Evolutionary conservation across 345 rosid genomes (phyloP).

Genomic region (Fremontodendron californicum): DNA sequence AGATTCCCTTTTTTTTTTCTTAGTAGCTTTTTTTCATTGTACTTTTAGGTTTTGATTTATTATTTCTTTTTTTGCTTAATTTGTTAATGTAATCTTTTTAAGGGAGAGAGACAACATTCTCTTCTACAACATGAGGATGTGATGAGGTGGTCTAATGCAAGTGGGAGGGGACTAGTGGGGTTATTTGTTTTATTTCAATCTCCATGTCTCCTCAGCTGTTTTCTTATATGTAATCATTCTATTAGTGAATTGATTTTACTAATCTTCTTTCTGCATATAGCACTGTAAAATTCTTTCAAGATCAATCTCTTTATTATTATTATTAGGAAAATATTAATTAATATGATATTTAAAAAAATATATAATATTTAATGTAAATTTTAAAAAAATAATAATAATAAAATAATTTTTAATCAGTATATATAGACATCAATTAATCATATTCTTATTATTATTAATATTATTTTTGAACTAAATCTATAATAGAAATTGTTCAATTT

Average conservation of each 20-base stretch:
- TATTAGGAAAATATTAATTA: too few species aligned
- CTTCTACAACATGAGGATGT: conserved; percentile 18
- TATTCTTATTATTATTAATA: too few species aligned
- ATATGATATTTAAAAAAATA: too few species aligned
- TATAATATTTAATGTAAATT: too few species aligned
- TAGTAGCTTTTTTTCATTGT: too few species aligned
- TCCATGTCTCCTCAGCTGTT: conserved; percentile 42
- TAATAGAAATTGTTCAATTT: neutral
- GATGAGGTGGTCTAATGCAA: conserved; percentile 24
- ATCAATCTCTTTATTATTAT: neutral
- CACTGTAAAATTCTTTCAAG: conserved; percentile 17
- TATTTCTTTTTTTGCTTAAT: neutral
- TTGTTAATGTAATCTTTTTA: conserved; percentile 9
- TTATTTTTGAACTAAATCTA: too few species aligned
- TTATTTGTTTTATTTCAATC: conserved; percentile 33
- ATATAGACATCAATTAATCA: too few species aligned
- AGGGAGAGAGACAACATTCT: conserved; percentile 25
- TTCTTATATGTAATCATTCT: conserved; percentile 35
- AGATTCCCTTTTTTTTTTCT: neutral
- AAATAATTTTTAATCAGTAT: too few species aligned
- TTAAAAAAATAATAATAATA: too few species aligned
- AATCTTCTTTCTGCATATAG: conserved; percentile 20
- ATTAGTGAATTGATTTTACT: conserved; percentile 19
- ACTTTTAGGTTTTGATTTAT: neutral
- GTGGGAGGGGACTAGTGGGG: conserved; percentile 35